These are phyloP conservation scores for Medicago arabica DNA, from an alignment of 306 rosid genomes.

Conservation along the genomic window DNA sequence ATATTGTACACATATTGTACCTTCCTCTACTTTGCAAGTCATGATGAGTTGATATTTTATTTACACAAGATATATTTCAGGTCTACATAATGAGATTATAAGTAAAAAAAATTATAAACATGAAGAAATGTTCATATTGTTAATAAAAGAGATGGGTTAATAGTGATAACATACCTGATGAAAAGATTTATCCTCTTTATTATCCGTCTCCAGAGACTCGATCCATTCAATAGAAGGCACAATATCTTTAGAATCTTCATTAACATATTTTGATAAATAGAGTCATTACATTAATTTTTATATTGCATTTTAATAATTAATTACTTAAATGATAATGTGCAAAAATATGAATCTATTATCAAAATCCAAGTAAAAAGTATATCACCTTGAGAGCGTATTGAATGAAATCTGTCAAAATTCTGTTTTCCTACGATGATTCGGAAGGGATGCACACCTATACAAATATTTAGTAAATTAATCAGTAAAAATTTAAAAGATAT, in stretches of 20 bases:
- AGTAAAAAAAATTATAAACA: not conserved
- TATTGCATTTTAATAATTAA: not conserved
- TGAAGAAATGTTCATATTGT: not conserved
- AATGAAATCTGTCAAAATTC: not conserved
- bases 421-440: not conserved
- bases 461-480: not conserved
- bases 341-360: not conserved
- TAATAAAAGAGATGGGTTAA: not conserved
- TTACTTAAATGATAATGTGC: not conserved
- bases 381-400: conserved; percentile 55
- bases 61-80: too few relatives aligned
- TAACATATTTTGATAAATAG: conserved; percentile 38
- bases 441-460: not conserved
- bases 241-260: conserved; percentile 50
- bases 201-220: conserved; percentile 52
- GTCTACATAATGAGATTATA: too few relatives aligned
- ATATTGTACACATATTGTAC: too few relatives aligned
- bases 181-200: conserved; percentile 45
- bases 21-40: not conserved
- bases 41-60: not conserved
- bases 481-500: not conserved
- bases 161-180: conserved; percentile 39
- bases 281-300: not conserved
- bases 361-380: not conserved
- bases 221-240: conserved; percentile 58